Evolutionary conservation across 768 basidiomycete species (phyloP).

Genomic region (Rhodotorula graminis): DNA sequence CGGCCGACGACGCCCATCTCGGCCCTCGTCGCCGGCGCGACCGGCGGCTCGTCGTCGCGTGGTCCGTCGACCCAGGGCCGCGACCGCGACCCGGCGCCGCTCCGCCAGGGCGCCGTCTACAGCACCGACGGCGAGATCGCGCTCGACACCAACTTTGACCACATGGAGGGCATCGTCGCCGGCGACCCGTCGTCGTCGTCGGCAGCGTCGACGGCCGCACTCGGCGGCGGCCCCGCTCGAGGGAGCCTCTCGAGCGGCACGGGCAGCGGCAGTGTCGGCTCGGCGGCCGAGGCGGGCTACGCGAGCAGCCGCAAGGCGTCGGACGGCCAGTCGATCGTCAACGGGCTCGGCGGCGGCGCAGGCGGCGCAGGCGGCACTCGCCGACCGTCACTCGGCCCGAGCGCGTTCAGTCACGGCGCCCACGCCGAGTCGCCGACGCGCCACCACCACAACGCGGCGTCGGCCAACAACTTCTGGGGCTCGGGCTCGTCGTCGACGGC

Average conservation of each 20-base stretch:
- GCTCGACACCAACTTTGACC: slow-evolving; percentile 64
- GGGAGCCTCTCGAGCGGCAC: slow-evolving; percentile 7
- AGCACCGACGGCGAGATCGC: slow-evolving; percentile 45
- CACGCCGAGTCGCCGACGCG: background rate
- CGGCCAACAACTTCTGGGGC: slow-evolving; percentile 7
- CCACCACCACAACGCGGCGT: background rate
- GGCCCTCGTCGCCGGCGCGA: background rate
- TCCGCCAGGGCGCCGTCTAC: slow-evolving; percentile 15
- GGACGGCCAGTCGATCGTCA: background rate
- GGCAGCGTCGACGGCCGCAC: no score
- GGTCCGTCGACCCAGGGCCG: background rate
- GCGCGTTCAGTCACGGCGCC: background rate
- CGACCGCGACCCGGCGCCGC: background rate
- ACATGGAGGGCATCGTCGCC: slow-evolving; percentile 73
- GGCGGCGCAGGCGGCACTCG: background rate
- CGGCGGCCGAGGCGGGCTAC: background rate
- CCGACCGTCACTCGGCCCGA: slow-evolving; percentile 11
- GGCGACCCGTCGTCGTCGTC: background rate
- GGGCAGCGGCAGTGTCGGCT: background rate
- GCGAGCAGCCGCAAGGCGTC: background rate
- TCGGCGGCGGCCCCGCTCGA: background rate
- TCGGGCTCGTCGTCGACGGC: no score
- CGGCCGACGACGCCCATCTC: slow-evolving; percentile 14
- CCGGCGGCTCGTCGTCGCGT: background rate
- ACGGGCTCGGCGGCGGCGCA: background rate